Conservation (phyloP, 2,329 filamentous ascomycete species). For the Diaporthe eres region DNA sequence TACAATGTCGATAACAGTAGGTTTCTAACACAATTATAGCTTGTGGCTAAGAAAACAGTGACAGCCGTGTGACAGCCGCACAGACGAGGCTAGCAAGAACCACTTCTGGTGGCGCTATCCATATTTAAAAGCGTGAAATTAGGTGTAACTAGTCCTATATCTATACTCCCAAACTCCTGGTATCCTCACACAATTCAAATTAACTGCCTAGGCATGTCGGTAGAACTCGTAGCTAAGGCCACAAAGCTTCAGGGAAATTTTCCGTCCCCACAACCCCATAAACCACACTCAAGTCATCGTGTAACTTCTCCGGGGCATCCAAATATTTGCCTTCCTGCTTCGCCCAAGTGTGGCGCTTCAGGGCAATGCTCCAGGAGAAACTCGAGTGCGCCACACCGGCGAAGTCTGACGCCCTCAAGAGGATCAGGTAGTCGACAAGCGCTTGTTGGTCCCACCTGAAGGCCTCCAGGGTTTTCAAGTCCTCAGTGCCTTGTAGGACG, state of each 20-base stretch:
- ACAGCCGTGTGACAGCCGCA: too few species aligned
- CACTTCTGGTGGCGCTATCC: too few species aligned
- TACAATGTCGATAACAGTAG: too few species aligned
- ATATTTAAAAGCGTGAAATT: background rate
- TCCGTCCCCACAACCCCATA: constrained; percentile 24
- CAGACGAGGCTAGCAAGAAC: too few species aligned
- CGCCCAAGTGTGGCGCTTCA: constrained; percentile 26
- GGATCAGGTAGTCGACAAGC: constrained; percentile 34
- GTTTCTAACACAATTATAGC: too few species aligned
- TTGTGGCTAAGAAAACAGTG: too few species aligned
- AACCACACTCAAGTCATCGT: constrained; percentile 28
- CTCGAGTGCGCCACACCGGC: constrained; percentile 36
- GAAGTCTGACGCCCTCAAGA: constrained; percentile 30
- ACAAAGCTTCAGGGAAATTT: constrained; percentile 22
- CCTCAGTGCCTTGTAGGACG: background rate
- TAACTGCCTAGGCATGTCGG: background rate
- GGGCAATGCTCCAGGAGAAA: constrained; percentile 37
- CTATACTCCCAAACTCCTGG: background rate
- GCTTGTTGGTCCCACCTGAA: constrained; percentile 33
- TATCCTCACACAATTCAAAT: background rate
- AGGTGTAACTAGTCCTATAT: background rate
- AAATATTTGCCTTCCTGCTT: constrained; percentile 1
- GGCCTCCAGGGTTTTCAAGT: background rate
- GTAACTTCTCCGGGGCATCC: constrained; percentile 32
- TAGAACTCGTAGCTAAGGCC: background rate